Evolutionary conservation across 306 rosid species (phyloP).

Genomic region (Hippophae tibetana): DNA sequence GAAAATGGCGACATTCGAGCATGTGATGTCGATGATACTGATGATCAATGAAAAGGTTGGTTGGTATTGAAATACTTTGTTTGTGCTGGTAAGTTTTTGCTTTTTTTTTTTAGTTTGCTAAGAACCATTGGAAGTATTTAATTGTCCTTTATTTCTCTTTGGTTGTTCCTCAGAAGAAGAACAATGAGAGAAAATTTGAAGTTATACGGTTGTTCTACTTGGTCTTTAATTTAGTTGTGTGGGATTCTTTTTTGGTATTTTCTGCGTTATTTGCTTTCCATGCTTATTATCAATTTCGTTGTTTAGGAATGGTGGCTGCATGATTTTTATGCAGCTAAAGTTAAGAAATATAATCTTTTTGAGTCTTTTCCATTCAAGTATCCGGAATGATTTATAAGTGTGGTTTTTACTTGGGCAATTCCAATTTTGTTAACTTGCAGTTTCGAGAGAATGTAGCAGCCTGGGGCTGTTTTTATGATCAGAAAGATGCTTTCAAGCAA

Average conservation of each 20-base stretch:
- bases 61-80: not conserved
- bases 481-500: conserved; percentile 61
- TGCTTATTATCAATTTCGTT: not conserved
- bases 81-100: not conserved
- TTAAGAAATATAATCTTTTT: too few species aligned
- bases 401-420: too few species aligned
- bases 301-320: too few species aligned
- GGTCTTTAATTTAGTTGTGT: not conserved
- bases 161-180: too few species aligned
- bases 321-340: too few species aligned
- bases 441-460: conserved; percentile 93
- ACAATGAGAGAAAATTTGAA: too few species aligned
- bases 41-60: conserved; percentile 85
- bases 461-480: conserved; percentile 85
- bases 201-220: too few species aligned
- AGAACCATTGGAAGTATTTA: too few species aligned
- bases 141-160: too few species aligned
- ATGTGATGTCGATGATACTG: conserved; percentile 82
- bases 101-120: not conserved
- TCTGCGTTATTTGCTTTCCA: not conserved
- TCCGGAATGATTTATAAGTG: too few species aligned
- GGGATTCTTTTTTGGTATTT: not conserved
- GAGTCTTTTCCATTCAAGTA: too few species aligned
- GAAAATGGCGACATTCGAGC: conserved; percentile 64
- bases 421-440: conserved; percentile 33